A percentile compares a stretch with the other conserved stretches of the same genome.
Evolutionary conservation across 106 monocot genomes (phyloP).

Genomic region (Dendrobium huoshanense): DNA sequence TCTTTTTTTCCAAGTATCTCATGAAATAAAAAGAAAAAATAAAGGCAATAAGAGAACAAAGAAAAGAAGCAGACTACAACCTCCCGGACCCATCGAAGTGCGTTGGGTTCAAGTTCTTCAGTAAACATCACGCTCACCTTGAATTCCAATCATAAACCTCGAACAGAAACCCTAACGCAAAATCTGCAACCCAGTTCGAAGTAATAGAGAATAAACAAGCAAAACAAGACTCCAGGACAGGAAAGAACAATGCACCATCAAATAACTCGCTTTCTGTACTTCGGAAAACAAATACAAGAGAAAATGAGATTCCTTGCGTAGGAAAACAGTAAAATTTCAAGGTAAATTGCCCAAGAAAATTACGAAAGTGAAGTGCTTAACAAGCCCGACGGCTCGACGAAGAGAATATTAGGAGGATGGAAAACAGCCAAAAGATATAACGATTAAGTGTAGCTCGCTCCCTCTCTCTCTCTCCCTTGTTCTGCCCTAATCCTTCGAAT

Average conservation of each 20-base stretch:
- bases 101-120: slow-evolving; percentile 39
- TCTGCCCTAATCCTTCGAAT: slow-evolving; percentile 3
- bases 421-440: background rate
- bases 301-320: background rate
- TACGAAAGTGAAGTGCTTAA: background rate
- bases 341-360: background rate
- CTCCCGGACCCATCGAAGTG: slow-evolving; percentile 44
- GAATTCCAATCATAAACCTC: slow-evolving; percentile 12
- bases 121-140: slow-evolving; percentile 31
- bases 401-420: background rate
- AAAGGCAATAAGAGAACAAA: background rate
- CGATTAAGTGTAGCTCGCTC: background rate
- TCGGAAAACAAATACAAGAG: background rate
- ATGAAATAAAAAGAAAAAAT: background rate
- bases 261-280: background rate
- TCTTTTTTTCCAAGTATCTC: background rate
- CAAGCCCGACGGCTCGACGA: background rate
- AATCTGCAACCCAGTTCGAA: slow-evolving; percentile 6
- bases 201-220: slow-evolving; percentile 3
- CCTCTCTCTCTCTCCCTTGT: background rate
- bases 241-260: slow-evolving; percentile 9
- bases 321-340: background rate
- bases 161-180: background rate
- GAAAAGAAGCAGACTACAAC: slow-evolving; percentile 8
- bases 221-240: background rate